A percentile compares a stretch with the other conserved stretches of the same genome.
Conservation (phyloP, 2,329 filamentous ascomycete genomes). For the Pyrenochaeta sp. region DNA sequence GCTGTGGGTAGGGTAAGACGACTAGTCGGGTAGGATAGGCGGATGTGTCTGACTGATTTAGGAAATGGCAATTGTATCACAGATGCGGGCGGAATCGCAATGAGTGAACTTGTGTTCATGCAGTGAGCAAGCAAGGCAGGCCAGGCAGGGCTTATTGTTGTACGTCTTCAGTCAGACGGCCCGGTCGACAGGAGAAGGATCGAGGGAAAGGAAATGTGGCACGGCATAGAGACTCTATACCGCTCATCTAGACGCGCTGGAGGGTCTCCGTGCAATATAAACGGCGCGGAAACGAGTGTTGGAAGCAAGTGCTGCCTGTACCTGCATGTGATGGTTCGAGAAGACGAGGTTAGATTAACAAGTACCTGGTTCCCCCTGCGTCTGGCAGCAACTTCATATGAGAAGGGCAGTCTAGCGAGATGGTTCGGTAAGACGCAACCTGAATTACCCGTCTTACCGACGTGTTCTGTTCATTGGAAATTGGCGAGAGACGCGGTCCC, state of each 20-base stretch:
- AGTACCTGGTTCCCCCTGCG: conserved; percentile 17
- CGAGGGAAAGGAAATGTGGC: conserved; percentile 7
- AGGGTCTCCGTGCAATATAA: background rate
- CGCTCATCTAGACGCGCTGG: conserved; percentile 11
- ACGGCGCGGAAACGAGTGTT: background rate
- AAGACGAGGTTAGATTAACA: conserved; percentile 13
- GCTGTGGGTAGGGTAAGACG: background rate
- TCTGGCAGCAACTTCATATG: conserved; percentile 6
- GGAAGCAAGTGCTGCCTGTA: conserved; percentile 13
- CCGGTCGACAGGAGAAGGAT: conserved; percentile 5
- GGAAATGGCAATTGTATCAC: conserved; percentile 20
- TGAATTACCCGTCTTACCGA: conserved; percentile 19
- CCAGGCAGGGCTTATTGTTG: background rate
- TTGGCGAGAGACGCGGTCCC: background rate
- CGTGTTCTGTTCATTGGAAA: conserved; percentile 3
- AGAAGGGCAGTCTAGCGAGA: conserved; percentile 9
- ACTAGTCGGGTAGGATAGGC: conserved; percentile 2
- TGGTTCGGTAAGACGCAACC: conserved; percentile 11
- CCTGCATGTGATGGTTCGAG: conserved; percentile 19
- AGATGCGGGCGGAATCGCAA: conserved; percentile 12
- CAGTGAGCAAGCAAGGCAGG: conserved; percentile 5
- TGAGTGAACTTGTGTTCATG: conserved; percentile 20
- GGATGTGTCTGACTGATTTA: conserved; percentile 12
- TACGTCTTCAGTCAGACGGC: conserved; percentile 3
- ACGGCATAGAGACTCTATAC: conserved; percentile 5